Evolutionary conservation across 225 moss, liverwort and hornwort species (phyloP), one percentile per base, ranked within the genome.

Genomic region (Sphagnum tenellum): DNA sequence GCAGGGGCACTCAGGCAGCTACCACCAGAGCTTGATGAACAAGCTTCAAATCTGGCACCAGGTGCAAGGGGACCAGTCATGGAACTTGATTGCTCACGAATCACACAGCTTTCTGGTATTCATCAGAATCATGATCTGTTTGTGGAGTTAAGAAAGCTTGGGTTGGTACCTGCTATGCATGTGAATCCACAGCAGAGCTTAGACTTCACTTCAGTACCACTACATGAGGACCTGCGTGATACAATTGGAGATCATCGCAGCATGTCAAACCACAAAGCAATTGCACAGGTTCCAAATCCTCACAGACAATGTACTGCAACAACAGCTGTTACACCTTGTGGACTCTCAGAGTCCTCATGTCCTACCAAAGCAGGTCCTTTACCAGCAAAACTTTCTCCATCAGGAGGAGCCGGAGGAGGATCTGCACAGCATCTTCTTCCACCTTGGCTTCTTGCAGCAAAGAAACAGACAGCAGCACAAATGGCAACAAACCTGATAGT

Each of bases 371-470:
- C 29, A 29, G 29, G 29, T 29, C 29, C 29, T 29, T 29, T 29
- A 29, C 29, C 29, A 29, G 29, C 29, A 29, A 29, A 29, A 29
- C 29, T 29, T 29, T 29, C 29, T 29, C 29, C 29, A 29, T 29
- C 29, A 29, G 29, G 29, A 29, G 29, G 29, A 29, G 29, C 0
- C 0, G 29, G 29, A 29, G 29, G 29, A 29, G 29, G 29, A 29
- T 29, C 29, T 29, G 29, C 29, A 29, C 29, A 29, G 29, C 29
- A 29, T 29, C 29, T 29, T 29, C 75, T 76, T 13, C 71, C 75
- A 57, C 71, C 75, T 13, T 76, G 75, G 75, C 62, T 76, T 3
- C 60, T 71, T 47, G 75, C 75, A 46, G 75, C 66, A 62, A 76
- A 76, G 71, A 76, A 76, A 52, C 64, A 71, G 55, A 71, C 63